These are phyloP conservation scores for Trichophyton simii DNA, from an alignment of 2,329 filamentous ascomycete species.

Conservation along the genomic window DNA sequence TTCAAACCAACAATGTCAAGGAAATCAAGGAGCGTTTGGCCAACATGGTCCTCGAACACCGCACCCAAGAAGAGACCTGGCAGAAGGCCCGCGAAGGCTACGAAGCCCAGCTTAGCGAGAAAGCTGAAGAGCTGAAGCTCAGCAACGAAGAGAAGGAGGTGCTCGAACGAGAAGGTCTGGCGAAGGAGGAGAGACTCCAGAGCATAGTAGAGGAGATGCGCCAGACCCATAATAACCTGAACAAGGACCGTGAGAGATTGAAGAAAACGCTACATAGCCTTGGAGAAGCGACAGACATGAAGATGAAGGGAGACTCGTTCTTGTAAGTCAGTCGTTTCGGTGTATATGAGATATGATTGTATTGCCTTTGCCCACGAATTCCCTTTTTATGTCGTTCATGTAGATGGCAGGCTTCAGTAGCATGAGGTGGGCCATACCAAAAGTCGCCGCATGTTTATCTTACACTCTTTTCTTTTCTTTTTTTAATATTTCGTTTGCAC, in stretches of 20 bases:
- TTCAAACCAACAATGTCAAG: conserved; percentile 12
- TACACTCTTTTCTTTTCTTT: not conserved
- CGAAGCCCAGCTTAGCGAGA: conserved; percentile 27
- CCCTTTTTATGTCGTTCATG: conserved; percentile 2
- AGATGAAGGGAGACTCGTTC: conserved; percentile 37
- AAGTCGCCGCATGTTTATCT: conserved; percentile 12
- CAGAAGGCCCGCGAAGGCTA: conserved; percentile 21
- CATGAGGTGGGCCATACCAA: conserved; percentile 7
- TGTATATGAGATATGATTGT: not conserved
- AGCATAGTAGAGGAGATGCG: conserved; percentile 32
- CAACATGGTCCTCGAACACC: conserved; percentile 18
- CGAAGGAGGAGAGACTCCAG: conserved; percentile 36
- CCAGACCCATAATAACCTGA: conserved; percentile 38
- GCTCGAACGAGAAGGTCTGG: conserved; percentile 27
- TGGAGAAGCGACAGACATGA: conserved; percentile 41
- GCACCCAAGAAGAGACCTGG: conserved; percentile 25
- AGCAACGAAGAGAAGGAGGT: conserved; percentile 24
- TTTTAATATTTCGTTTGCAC: conserved; percentile 12
- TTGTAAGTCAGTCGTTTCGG: conserved; percentile 38
- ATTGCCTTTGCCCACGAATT: not conserved
- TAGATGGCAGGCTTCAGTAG: conserved; percentile 4
- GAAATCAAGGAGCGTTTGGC: conserved; percentile 19
- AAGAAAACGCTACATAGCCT: conserved; percentile 39
- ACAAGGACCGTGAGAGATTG: conserved; percentile 39
- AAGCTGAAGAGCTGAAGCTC: conserved; percentile 34